These are phyloP conservation scores for Ogataea pilisensis DNA, from an alignment of 805 yeast species.

Conservation along the genomic window DNA sequence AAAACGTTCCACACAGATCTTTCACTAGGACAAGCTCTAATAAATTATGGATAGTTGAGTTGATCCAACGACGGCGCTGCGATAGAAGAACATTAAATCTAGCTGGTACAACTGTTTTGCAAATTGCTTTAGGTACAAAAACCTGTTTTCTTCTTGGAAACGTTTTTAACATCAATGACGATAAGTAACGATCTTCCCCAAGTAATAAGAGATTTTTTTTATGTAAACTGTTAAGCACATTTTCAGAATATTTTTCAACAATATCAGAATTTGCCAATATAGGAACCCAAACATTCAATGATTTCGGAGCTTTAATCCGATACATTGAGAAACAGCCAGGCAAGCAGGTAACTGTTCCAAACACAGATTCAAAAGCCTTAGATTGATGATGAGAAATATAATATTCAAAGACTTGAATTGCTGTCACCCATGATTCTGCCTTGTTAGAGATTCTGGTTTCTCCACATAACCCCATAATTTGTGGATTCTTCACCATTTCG, in stretches of 20 bases:
- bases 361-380: slow-evolving; percentile 91
- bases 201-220: slow-evolving; percentile 77
- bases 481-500: slow-evolving; percentile 81
- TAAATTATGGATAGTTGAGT: slow-evolving; percentile 89
- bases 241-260: slow-evolving; percentile 86
- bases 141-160: slow-evolving; percentile 87
- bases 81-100: slow-evolving; percentile 74
- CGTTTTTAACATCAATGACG: slow-evolving; percentile 81
- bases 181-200: slow-evolving; percentile 86
- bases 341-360: slow-evolving; percentile 91
- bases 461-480: slow-evolving; percentile 90
- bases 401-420: slow-evolving; percentile 90
- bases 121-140: slow-evolving; percentile 86
- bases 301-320: slow-evolving; percentile 86
- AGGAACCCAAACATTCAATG: slow-evolving; percentile 85
- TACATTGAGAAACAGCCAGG: slow-evolving; percentile 96
- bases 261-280: slow-evolving; percentile 89
- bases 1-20: slow-evolving; percentile 90
- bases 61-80: slow-evolving; percentile 96
- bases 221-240: slow-evolving; percentile 79
- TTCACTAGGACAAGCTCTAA: slow-evolving; percentile 81
- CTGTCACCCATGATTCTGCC: slow-evolving; percentile 80
- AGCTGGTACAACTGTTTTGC: slow-evolving; percentile 89
- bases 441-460: slow-evolving; percentile 90
- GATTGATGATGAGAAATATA: slow-evolving; percentile 92